phyloP scores from a whole-genome alignment of 257 asterid genomes.

The Eucommia ulmoides region DNA sequence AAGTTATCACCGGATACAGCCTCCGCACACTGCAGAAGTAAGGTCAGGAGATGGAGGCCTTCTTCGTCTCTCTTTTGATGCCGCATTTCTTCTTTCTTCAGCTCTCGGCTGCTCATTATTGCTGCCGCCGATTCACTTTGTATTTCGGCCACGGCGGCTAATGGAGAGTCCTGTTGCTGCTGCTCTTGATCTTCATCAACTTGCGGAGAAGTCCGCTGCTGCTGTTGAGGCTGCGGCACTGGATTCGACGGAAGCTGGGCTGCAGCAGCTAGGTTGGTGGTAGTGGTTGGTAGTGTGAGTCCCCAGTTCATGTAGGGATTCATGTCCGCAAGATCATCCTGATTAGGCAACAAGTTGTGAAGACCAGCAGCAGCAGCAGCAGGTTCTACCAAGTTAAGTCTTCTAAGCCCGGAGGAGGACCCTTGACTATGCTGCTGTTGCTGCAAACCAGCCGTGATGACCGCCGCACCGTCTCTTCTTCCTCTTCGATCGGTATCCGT shows the following conservation, averaged over 20 bases:
- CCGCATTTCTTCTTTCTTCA: slow-evolving; percentile 38
- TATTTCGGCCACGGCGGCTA: slow-evolving; percentile 7
- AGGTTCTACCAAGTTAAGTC: slow-evolving; percentile 1
- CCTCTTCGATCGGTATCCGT: slow-evolving; percentile 11
- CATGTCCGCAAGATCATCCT: not conserved
- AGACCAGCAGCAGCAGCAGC: slow-evolving; percentile 3
- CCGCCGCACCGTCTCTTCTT: slow-evolving; percentile 18
- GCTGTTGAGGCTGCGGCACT: slow-evolving; percentile 9
- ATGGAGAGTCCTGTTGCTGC: slow-evolving; percentile 21
- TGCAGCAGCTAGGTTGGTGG: slow-evolving; percentile 13
- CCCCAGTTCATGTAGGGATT: slow-evolving; percentile 27
- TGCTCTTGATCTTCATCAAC: slow-evolving; percentile 8
- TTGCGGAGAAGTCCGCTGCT: slow-evolving; percentile 10
- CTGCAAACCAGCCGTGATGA: slow-evolving; percentile 7
- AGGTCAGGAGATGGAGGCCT: slow-evolving; percentile 72
- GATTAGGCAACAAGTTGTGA: slow-evolving; percentile 19
- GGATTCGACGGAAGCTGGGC: slow-evolving; percentile 6
- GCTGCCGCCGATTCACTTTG: no score
- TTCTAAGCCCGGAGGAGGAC: slow-evolving; percentile 12
- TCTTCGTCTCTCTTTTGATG: slow-evolving; percentile 71
- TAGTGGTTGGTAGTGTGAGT: slow-evolving; percentile 6
- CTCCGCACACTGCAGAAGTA: slow-evolving; percentile 82
- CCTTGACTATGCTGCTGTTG: slow-evolving; percentile 5
- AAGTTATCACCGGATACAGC: slow-evolving; percentile 68
- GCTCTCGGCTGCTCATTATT: slow-evolving; percentile 4